A percentile compares a stretch with the other conserved stretches of the same genome.
These are phyloP conservation scores for Fusarium proliferatum DNA, from an alignment of 2,329 filamentous ascomycete species.

Conservation along the genomic window DNA sequence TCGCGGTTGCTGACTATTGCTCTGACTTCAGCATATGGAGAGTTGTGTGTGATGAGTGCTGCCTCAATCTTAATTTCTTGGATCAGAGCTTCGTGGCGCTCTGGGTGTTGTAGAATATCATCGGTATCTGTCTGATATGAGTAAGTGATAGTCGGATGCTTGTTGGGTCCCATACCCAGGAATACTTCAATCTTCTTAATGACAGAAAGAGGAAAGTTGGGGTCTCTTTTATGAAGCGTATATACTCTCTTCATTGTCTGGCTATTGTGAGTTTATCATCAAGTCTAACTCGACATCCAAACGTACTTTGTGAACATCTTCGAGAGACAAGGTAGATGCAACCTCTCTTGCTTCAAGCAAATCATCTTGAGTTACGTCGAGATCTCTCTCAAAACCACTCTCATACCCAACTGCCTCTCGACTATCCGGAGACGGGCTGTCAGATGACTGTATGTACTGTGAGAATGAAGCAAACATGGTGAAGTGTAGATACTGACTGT, in stretches of 20 bases:
- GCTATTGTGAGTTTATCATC: not conserved
- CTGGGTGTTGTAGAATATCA: conserved; percentile 50
- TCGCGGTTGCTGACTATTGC: conserved; percentile 65
- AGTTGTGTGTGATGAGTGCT: conserved; percentile 63
- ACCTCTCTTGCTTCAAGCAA: conserved; percentile 56
- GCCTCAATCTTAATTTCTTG: conserved; percentile 64
- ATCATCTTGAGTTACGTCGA: conserved; percentile 57
- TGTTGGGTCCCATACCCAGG: conserved; percentile 42
- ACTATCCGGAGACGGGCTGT: not conserved
- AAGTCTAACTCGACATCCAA: fast-evolving
- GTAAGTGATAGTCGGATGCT: not conserved
- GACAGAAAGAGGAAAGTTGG: conserved; percentile 52
- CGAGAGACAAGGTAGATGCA: conserved; percentile 50
- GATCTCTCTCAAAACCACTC: conserved; percentile 22
- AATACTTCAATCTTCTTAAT: conserved; percentile 53
- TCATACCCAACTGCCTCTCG: not conserved
- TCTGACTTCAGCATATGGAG: conserved; percentile 66
- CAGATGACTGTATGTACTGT: not conserved
- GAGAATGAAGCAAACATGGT: not conserved
- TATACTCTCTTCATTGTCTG: conserved; percentile 51
- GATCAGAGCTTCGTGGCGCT: conserved; percentile 55
- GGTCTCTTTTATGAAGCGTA: conserved; percentile 51
- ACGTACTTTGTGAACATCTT: conserved; percentile 48
- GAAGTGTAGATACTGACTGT: conserved; percentile 1
- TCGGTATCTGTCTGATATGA: conserved; percentile 41